Conservation (phyloP, 1,284 basidiomycete genomes). For the Ceratobasidium sp. region DNA sequence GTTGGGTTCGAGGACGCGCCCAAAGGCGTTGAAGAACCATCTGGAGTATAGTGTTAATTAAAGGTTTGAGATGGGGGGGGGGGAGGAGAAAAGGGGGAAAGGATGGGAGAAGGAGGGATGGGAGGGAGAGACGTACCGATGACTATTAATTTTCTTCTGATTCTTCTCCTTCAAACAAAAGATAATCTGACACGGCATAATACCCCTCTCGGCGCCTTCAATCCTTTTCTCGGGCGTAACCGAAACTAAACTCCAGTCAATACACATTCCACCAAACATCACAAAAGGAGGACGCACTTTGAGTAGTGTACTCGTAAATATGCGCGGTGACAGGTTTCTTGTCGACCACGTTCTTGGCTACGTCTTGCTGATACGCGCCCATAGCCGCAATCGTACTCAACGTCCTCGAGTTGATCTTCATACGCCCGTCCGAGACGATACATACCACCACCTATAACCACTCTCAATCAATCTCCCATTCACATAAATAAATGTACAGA, state of each 20-base stretch:
- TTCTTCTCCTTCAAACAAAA: constrained; percentile 96
- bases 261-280: background rate
- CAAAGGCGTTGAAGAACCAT: constrained; percentile 92
- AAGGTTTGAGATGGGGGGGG: background rate
- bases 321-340: constrained; percentile 88
- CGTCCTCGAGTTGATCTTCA: constrained; percentile 88
- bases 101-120: constrained; percentile 10
- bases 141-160: constrained; percentile 71
- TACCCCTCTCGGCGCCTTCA: constrained; percentile 80
- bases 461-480: background rate
- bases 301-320: constrained; percentile 94
- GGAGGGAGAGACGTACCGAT: constrained; percentile 37
- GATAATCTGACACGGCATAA: constrained; percentile 90
- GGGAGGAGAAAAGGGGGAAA: constrained; percentile 20
- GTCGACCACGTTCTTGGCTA: constrained; percentile 93
- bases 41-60: constrained; percentile 57
- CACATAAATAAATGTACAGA: background rate
- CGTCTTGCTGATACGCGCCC: constrained; percentile 86
- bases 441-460: constrained; percentile 56
- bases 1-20: constrained; percentile 78
- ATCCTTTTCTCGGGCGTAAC: constrained; percentile 84
- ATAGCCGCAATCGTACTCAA: constrained; percentile 87
- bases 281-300: constrained; percentile 64
- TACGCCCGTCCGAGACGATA: constrained; percentile 78
- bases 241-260: constrained; percentile 64